These are phyloP conservation scores for Leccinum subgranulosum DNA, from an alignment of 768 basidiomycete species.

Conservation along the genomic window DNA sequence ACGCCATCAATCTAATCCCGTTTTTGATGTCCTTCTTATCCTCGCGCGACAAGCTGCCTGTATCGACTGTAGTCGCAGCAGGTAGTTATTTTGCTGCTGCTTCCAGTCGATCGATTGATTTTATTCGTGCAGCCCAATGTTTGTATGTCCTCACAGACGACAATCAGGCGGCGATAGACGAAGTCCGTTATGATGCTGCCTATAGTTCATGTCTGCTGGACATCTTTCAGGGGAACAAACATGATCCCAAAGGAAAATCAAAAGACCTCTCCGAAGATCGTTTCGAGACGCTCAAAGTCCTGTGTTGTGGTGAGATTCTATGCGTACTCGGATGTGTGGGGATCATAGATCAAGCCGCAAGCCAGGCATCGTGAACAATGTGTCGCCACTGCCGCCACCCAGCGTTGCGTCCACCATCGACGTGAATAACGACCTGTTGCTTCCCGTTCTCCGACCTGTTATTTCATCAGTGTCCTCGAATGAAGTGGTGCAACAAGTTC, in stretches of 20 bases:
- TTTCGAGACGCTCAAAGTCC: constrained; percentile 52
- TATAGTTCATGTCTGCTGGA: constrained; percentile 66
- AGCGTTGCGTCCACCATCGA: constrained; percentile 59
- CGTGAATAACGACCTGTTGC: constrained; percentile 65
- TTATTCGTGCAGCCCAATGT: constrained; percentile 65
- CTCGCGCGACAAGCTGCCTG: constrained; percentile 63
- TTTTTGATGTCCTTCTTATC: constrained; percentile 90
- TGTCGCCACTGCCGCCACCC: constrained; percentile 72
- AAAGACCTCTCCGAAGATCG: constrained; percentile 48
- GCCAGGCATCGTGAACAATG: constrained; percentile 71
- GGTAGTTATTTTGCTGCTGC: constrained; percentile 42
- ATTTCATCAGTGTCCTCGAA: constrained; percentile 57
- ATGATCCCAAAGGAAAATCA: constrained; percentile 34
- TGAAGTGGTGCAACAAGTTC: constrained; percentile 47
- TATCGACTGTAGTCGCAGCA: constrained; percentile 73
- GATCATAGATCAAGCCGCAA: background rate
- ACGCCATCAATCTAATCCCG: constrained; percentile 70
- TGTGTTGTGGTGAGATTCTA: constrained; percentile 60
- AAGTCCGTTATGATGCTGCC: constrained; percentile 55
- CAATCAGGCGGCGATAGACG: constrained; percentile 70
- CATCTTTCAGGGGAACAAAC: constrained; percentile 44
- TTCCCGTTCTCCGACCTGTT: constrained; percentile 68
- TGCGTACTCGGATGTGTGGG: background rate
- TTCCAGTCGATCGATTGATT: background rate
- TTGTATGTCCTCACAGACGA: constrained; percentile 92